These are phyloP conservation scores for Alternaria triticimaculans DNA, from an alignment of 2,329 filamentous ascomycete genomes.

Conservation along the genomic window DNA sequence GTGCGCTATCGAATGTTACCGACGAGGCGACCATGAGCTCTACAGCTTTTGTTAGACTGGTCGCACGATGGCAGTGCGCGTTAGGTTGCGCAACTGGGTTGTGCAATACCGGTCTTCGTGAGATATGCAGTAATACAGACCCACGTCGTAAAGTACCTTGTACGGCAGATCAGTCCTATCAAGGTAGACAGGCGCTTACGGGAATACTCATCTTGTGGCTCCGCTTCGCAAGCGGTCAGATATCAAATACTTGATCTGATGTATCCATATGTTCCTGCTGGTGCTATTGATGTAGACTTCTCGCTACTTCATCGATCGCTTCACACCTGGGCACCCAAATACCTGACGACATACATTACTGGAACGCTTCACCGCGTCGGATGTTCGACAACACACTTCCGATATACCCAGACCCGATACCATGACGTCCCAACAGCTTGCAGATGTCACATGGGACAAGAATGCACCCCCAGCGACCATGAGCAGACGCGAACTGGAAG, in stretches of 20 bases:
- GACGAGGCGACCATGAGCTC: background rate
- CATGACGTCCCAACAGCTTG: background rate
- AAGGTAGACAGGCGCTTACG: background rate
- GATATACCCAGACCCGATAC: background rate
- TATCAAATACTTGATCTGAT: background rate
- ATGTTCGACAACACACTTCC: background rate
- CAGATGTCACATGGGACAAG: background rate
- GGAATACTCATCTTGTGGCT: background rate
- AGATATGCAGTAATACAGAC: background rate
- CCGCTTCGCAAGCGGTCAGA: background rate
- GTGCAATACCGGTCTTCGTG: background rate
- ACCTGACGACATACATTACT: background rate
- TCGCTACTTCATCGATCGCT: background rate
- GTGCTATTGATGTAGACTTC: background rate
- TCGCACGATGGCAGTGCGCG: background rate
- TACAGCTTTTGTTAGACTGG: background rate
- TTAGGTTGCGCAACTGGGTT: background rate
- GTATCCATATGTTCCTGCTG: background rate
- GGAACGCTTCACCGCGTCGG: background rate
- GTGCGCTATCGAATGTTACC: background rate
- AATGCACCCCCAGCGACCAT: background rate
- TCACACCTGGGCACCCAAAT: background rate
- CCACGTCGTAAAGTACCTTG: background rate
- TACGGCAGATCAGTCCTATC: background rate
- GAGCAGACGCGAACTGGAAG: constrained; percentile 7